These are phyloP conservation scores for Chlamydomonas sp. DNA, from an alignment of 139 green algal genomes.

Conservation along the genomic window DNA sequence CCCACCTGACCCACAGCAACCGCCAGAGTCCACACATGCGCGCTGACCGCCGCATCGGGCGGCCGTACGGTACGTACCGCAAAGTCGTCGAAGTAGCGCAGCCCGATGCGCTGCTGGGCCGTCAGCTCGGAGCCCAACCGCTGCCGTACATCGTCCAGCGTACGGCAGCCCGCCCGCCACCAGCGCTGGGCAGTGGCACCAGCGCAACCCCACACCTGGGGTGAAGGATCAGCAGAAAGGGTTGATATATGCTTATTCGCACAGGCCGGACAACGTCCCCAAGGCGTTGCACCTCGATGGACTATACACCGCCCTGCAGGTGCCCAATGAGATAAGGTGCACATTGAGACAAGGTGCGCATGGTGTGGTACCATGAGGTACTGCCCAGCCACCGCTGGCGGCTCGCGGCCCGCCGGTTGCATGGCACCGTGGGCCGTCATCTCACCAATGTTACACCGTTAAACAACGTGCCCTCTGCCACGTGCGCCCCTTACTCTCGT, in stretches of 20 bases:
- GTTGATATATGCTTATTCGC: not conserved
- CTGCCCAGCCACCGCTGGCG: not conserved
- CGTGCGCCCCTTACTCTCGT: conserved; percentile 15
- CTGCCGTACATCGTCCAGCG: conserved; percentile 32
- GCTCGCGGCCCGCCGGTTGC: not conserved
- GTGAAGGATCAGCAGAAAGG: not conserved
- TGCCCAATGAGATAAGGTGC: too few species aligned
- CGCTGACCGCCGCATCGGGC: not conserved
- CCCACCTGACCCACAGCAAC: not conserved
- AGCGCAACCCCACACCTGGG: conserved; percentile 50
- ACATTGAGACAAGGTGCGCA: too few species aligned
- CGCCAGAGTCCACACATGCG: not conserved
- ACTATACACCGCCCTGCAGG: too few species aligned
- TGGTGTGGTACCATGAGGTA: not conserved
- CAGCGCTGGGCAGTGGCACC: conserved; percentile 46
- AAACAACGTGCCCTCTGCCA: not conserved
- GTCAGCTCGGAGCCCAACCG: conserved; percentile 17
- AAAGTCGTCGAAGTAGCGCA: conserved; percentile 65
- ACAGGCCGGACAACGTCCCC: not conserved
- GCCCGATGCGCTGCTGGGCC: conserved; percentile 45
- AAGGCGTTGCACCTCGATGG: not conserved
- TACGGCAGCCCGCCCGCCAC: conserved; percentile 45
- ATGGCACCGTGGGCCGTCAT: not conserved
- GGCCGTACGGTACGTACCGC: not conserved
- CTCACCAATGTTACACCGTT: not conserved